phyloP scores from a whole-genome alignment of 2,329 filamentous ascomycete species.

The Coniochaeta sp. region DNA sequence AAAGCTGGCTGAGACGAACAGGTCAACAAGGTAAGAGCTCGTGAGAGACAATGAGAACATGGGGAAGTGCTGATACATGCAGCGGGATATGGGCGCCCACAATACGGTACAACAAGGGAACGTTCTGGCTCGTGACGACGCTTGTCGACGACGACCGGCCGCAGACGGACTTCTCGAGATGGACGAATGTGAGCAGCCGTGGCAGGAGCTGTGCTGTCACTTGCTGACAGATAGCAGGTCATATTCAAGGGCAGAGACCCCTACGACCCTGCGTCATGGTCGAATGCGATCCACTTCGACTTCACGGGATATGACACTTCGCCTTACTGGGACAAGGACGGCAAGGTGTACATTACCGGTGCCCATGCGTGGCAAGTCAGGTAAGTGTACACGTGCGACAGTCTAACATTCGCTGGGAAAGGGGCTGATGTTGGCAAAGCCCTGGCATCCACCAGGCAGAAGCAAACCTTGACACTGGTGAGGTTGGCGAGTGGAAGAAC shows the following conservation, averaged over 20 bases:
- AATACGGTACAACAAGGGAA: slow-evolving; percentile 20
- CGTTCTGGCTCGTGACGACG: slow-evolving; percentile 23
- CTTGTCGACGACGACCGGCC: slow-evolving; percentile 27
- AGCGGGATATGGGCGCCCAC: slow-evolving; percentile 27
- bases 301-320: slow-evolving; percentile 46
- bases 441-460: slow-evolving; percentile 32
- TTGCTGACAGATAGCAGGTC: slow-evolving; percentile 17
- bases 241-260: slow-evolving; percentile 37
- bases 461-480: slow-evolving; percentile 31
- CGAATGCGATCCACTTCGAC: slow-evolving; percentile 38
- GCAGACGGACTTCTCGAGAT: slow-evolving; percentile 24
- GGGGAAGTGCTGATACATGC: not conserved
- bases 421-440: slow-evolving; percentile 9
- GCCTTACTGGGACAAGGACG: slow-evolving; percentile 50
- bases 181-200: slow-evolving; percentile 24
- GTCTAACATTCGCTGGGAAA: not conserved
- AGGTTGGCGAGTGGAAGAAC: slow-evolving; percentile 26
- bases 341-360: slow-evolving; percentile 41
- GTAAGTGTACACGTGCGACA: slow-evolving; percentile 3
- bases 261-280: slow-evolving; percentile 36
- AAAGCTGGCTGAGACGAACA: slow-evolving; percentile 20
- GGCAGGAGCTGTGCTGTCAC: not conserved
- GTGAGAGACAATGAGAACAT: not conserved
- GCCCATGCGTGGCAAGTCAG: slow-evolving; percentile 28
- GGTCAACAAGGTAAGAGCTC: slow-evolving; percentile 19